Evolutionary conservation across 169 alveolate species (phyloP).

Genomic region (Perkinsus chesapeaki): DNA sequence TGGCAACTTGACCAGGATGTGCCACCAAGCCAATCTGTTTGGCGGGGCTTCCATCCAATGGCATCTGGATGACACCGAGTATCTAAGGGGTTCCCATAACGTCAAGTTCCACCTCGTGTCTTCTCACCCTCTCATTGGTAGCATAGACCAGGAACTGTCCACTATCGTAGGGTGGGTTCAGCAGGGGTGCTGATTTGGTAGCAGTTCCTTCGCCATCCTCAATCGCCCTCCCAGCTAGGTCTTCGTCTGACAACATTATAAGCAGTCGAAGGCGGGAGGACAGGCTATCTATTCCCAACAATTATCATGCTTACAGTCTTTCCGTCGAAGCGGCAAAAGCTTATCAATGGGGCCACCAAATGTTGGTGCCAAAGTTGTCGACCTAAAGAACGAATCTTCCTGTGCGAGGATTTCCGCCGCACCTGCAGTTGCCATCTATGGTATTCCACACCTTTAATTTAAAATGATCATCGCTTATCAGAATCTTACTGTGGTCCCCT

Average conservation of each 20-base stretch:
- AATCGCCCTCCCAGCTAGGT: not conserved
- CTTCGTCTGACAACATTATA: not conserved
- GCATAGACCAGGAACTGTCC: constrained; percentile 53
- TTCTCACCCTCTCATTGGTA: constrained; percentile 52
- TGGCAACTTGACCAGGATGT: constrained; percentile 67
- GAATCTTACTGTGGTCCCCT: constrained; percentile 15
- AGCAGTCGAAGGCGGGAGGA: too few species aligned
- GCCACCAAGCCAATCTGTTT: constrained; percentile 74
- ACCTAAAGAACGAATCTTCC: not conserved
- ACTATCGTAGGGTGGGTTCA: not conserved
- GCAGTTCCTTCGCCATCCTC: not conserved
- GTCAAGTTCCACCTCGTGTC: not conserved
- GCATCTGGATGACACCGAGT: constrained; percentile 67
- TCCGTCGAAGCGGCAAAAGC: not conserved
- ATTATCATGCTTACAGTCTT: not conserved
- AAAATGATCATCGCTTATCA: constrained; percentile 15
- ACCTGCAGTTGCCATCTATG: constrained; percentile 19
- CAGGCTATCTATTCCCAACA: not conserved
- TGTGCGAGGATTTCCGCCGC: not conserved
- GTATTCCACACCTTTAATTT: constrained; percentile 35
- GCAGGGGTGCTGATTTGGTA: not conserved
- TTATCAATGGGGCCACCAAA: constrained; percentile 67
- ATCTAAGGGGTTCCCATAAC: not conserved
- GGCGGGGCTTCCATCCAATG: constrained; percentile 78
- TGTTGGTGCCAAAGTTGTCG: constrained; percentile 72